Evolutionary conservation across 2,329 filamentous ascomycete species (phyloP), one percentile per base, ranked within the genome.

Genomic region (Drechslerella coelobrocha): DNA sequence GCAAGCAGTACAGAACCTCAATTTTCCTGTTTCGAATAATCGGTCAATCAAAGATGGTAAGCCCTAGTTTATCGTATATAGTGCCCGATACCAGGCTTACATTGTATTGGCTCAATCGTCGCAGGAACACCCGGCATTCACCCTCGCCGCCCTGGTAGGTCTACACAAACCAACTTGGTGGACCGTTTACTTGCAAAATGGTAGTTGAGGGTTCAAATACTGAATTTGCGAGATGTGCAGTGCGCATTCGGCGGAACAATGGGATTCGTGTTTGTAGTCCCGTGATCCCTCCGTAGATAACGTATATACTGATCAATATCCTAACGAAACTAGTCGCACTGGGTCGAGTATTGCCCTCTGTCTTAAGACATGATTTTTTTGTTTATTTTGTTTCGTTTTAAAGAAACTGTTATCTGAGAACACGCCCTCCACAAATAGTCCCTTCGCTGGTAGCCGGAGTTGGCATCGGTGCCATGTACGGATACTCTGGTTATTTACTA

Each of bases 201-300:
- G 5, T 14, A 41, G n/a, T 41, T 8, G 4, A 5, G 37, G n/a
- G 7, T 6, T 41, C 9, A 8, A 5, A 41, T 7, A 19, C 47
- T 51, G 24, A 51, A 31, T 12, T 19, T 5, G 10, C 23, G 29
- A 55, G n/a, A 14, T 14, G 2, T 24, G 21, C 41, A 72, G 68
- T 97, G 92, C 66, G 91, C 92, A 55, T 84, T 89, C 63, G 94
- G 94, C 76, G 94, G 94, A 73, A 88, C 90, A 69, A 89, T 90
- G 77, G 94, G 94, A 77, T 99, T 91, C 80, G 83, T 61, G 73
- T 75, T 52, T 50, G 59, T 62, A 31, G 29, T 10, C 17, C 54
- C 29, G 5, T 26, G 24, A 37, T 21, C 37, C 27, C n/a, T 31
- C 23, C 12, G 53, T 31, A 39, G 34, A 19, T 43, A 48, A 31